Percentiles rank a stretch among this genome's conserved stretches.
Conservation (phyloP, 2,329 filamentous ascomycete species). For the Fusarium austroafricanum region DNA sequence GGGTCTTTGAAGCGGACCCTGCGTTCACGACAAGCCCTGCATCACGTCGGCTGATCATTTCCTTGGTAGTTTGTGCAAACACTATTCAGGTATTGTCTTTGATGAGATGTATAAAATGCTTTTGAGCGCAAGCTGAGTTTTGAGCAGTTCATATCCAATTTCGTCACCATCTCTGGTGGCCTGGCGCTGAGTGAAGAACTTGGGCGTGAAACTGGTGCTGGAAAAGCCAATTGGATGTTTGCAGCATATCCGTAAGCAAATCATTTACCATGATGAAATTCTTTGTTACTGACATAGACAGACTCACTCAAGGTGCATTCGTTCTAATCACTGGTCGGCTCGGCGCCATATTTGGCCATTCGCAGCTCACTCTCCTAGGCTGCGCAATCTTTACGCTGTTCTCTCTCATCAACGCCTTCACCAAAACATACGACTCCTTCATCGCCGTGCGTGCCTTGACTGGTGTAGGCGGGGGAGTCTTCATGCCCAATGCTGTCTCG, state of each 20-base stretch:
- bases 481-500: slow-evolving; percentile 65
- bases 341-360: slow-evolving; percentile 65
- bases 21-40: slow-evolving; percentile 16
- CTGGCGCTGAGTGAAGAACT: slow-evolving; percentile 12
- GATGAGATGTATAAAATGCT: too few relatives aligned
- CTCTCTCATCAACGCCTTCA: slow-evolving; percentile 59
- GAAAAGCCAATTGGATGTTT: slow-evolving; percentile 22
- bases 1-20: slow-evolving; percentile 13
- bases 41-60: slow-evolving; percentile 7
- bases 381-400: slow-evolving; percentile 56
- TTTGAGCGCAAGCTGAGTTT: background rate
- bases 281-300: slow-evolving; percentile 17
- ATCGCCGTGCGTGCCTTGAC: slow-evolving; percentile 58
- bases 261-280: accelerated
- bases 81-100: background rate
- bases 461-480: slow-evolving; percentile 60
- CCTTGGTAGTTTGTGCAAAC: slow-evolving; percentile 16
- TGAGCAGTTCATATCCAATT: slow-evolving; percentile 8
- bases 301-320: slow-evolving; percentile 63
- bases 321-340: slow-evolving; percentile 64
- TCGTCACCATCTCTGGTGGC: slow-evolving; percentile 6
- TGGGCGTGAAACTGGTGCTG: slow-evolving; percentile 11
- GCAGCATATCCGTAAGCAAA: slow-evolving; percentile 14
- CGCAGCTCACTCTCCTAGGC: slow-evolving; percentile 57
- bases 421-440: slow-evolving; percentile 56